Evolutionary conservation across 192 early-diverging fungal genomes (phyloP), one percentile per base, ranked within the genome.

Genomic region (Coemansia sp.): DNA sequence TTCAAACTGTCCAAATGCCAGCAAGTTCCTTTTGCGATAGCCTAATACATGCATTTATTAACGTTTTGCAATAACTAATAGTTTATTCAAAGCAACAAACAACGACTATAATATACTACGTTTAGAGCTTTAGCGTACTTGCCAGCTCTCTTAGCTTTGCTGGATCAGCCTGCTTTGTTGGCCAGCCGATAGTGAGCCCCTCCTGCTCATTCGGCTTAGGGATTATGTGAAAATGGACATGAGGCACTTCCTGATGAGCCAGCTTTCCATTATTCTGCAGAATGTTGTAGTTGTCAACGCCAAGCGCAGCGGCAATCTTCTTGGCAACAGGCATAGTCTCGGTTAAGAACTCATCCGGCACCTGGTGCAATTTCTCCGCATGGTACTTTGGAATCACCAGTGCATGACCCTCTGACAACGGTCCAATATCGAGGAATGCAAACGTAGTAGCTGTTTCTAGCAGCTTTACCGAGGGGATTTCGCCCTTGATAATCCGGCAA

Each of bases 171-270:
- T 66, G 39, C 71, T 89, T 83, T 29, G 65, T 54, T 2, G 79
- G 79, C 92, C 93, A 93, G 17, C 83, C 81, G 51, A 95, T 84
- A 39, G 73, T 71, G 29, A 95, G 70, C 25, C 93, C 93, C 55
- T 91, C 87, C 9, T 82, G 77, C 6, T 75, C 75, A 43, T 65
- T 73, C 38, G 81, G 71, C 54, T 80, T 86, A 45, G 91, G 91
- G 56, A 93, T 94, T 57, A 95, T 83, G 61, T 98, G 95, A 84
- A 98, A 94, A 63, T 98, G 96, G 9, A 98, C 96, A 68, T 98
- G 96, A 22, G 85, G 84, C 0, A 98, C 93, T 57, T 83, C 87
- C 87, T 94, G 82, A 76, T 86, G 88, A 10, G 90, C 90, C n/a
- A 89, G 66, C 51, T 74, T 64, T 16, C 90, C 90, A 80, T 91